Conservation (phyloP, 169 alveolate genomes). For the Plasmodium blacklocki region DNA sequence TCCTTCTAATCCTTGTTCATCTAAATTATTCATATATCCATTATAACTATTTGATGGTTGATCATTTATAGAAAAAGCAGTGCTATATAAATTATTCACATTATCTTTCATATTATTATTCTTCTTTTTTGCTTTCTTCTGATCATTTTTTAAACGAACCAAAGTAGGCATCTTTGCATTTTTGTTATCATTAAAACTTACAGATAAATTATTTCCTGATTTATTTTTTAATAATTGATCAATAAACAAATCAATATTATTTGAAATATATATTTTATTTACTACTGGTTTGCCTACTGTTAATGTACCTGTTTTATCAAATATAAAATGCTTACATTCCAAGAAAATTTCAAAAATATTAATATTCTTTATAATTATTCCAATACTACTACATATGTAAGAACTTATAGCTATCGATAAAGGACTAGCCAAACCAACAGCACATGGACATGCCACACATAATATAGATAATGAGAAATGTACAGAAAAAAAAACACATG, state of each 20-base stretch:
- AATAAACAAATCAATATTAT: slow-evolving; percentile 40
- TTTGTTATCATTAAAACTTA: slow-evolving; percentile 4
- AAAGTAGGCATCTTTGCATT: background rate
- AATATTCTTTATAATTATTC: slow-evolving; percentile 66
- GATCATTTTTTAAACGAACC: background rate
- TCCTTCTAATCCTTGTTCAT: background rate
- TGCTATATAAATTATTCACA: background rate
- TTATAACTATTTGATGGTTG: background rate
- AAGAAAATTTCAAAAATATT: slow-evolving; percentile 57
- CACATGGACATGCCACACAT: slow-evolving; percentile 77
- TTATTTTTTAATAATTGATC: slow-evolving; percentile 44
- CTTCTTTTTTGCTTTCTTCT: background rate
- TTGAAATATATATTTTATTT: slow-evolving; percentile 45
- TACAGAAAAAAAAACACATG: slow-evolving; percentile 61
- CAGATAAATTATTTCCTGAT: slow-evolving; percentile 12
- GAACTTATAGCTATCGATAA: slow-evolving; percentile 70
- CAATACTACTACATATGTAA: slow-evolving; percentile 65
- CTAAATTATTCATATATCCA: too few relatives aligned
- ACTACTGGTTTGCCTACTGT: slow-evolving; percentile 76
- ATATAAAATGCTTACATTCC: slow-evolving; percentile 70
- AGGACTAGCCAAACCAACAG: slow-evolving; percentile 76
- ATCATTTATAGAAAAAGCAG: background rate
- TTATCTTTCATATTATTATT: background rate
- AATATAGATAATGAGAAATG: slow-evolving; percentile 73
- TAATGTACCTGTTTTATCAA: slow-evolving; percentile 73